Base-by-base conservation (phyloP, 495 filamentous ascomycete species). In the Penicillium diatomitis region DNA sequence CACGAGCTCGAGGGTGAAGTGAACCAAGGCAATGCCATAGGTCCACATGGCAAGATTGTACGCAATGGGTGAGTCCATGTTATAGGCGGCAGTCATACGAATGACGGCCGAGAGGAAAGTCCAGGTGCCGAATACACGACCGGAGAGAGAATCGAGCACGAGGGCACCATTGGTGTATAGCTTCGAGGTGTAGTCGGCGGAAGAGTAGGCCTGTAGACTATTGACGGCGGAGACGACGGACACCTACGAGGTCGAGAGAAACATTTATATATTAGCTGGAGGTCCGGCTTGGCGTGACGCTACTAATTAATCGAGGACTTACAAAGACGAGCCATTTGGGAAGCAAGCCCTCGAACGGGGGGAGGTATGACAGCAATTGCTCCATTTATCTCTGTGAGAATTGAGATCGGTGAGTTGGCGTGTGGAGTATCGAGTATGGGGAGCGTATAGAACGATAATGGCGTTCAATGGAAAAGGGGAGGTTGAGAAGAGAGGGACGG, bases 111-210 rank as follows among this genome's bases (percentile, higher is more conserved):
- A 77, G 43, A 95, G 64, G 53, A 91, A 76, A 0, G 90, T 96
- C 81, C 89, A 99, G 49, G 88, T 95, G 38, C 88, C 94, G 62
- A 97, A 96, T 7, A 87, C 79, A 45, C 92, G 85, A 5, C 85
- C 81, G 28, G 84, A 84, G 34, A 96, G 80, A 4, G 83, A 74
- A 33, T 65, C 69, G 8, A 66, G 77, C 63, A 52, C 69, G 45
- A 66, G 65, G 57, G 53, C 71, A 59, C 71, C 67, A 46, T 74
- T 73, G 32, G 72, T 70, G 62, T 96, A 97, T 57, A 96, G 78
- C 56, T 86, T 82, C 2, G 76, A 76, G 7, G 88, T 88, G 66
- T 84, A 88, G 58, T 76, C 65, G 6, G 86, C 67, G 4, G 88
- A 91, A 12, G 64, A 44, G 71, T 90, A 92, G 62, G 86, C 78